Evolutionary conservation across 306 rosid species (phyloP).

Genomic region (Corylus avellana): DNA sequence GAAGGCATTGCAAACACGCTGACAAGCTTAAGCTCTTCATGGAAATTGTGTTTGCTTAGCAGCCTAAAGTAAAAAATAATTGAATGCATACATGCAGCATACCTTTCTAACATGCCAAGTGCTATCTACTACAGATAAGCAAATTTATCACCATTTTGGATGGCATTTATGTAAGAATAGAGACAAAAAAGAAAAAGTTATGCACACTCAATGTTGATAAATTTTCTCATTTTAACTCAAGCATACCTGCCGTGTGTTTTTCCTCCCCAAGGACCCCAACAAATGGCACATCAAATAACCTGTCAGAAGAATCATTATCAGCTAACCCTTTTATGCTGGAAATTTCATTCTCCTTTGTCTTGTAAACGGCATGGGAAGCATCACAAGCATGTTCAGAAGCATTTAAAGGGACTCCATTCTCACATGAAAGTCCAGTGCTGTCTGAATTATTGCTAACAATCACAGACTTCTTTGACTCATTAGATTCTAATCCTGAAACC

Average conservation of each 20-base stretch:
- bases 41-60: not conserved
- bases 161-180: not conserved
- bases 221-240: conserved; percentile 1
- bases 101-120: conserved; percentile 13
- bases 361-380: conserved; percentile 39
- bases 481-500: conserved; percentile 53
- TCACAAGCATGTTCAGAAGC: conserved; percentile 49
- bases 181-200: not conserved
- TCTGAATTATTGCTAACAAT: conserved; percentile 38
- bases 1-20: not conserved
- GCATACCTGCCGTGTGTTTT: conserved; percentile 62
- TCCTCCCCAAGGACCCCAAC: conserved; percentile 53
- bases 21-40: not conserved
- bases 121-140: not conserved
- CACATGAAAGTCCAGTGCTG: conserved; percentile 48
- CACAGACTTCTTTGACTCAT: conserved; percentile 50
- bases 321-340: conserved; percentile 42
- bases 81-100: not conserved
- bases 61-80: not conserved
- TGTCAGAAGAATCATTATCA: conserved; percentile 55
- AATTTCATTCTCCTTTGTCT: conserved; percentile 54
- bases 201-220: not conserved
- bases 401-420: conserved; percentile 57
- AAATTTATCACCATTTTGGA: not conserved
- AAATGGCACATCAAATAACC: conserved; percentile 60